Percentiles rank a stretch among this genome's conserved stretches.
Conservation (phyloP, 768 basidiomycete species). For the Paxillus ammoniavirescens region DNA sequence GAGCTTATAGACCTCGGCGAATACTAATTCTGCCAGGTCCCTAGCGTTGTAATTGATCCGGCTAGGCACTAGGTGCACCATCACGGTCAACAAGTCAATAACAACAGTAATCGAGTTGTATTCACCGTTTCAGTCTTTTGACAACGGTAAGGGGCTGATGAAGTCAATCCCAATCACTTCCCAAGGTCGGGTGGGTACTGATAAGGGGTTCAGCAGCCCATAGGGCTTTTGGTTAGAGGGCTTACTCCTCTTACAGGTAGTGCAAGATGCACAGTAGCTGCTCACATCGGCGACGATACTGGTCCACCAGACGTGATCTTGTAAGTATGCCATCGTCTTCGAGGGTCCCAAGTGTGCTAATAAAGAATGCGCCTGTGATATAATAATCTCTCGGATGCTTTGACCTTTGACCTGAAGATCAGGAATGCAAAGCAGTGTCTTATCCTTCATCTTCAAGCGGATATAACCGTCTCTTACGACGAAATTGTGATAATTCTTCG, state of each 20-base stretch:
- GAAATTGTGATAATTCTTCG: slow-evolving; percentile 28
- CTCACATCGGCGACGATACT: slow-evolving; percentile 27
- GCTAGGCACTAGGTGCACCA: slow-evolving; percentile 25
- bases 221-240: slow-evolving; percentile 24
- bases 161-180: slow-evolving; percentile 41
- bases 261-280: slow-evolving; percentile 22
- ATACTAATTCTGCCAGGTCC: slow-evolving; percentile 37
- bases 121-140: neutral
- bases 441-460: slow-evolving; percentile 6
- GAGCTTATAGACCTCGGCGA: slow-evolving; percentile 32
- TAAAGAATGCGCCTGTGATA: slow-evolving; percentile 37
- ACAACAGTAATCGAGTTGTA: slow-evolving; percentile 29
- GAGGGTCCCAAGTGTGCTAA: slow-evolving; percentile 36
- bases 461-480: slow-evolving; percentile 16
- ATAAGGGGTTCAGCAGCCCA: slow-evolving; percentile 26
- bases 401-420: slow-evolving; percentile 2
- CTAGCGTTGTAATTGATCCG: slow-evolving; percentile 25
- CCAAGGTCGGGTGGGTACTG: slow-evolving; percentile 32
- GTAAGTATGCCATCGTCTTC: slow-evolving; percentile 35
- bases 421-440: slow-evolving; percentile 27
- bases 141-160: slow-evolving; percentile 33
- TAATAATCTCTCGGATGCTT: slow-evolving; percentile 30
- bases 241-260: slow-evolving; percentile 21
- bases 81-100: slow-evolving; percentile 11
- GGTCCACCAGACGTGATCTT: slow-evolving; percentile 42